phyloP scores from a whole-genome alignment of 2,329 filamentous ascomycete species.

The Xylaria sp. region DNA sequence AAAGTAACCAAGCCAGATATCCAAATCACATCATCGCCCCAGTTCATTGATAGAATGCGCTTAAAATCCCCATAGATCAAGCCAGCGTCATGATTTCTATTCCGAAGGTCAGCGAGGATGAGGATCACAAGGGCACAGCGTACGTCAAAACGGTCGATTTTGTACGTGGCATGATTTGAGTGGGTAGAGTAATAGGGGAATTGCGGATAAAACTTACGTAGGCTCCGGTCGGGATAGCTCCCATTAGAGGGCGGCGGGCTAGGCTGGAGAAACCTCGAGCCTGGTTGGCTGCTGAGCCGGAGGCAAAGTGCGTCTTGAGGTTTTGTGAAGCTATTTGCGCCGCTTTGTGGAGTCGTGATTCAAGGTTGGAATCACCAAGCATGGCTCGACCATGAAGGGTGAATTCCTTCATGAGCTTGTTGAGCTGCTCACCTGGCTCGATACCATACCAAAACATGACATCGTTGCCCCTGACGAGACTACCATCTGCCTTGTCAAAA shows the following conservation, averaged over 20 bases:
- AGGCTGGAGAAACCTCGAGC: conserved; percentile 71
- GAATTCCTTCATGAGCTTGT: conserved; percentile 84
- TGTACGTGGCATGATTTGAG: not conserved
- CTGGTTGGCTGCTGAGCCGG: conserved; percentile 56
- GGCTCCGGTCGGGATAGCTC: conserved; percentile 33
- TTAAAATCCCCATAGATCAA: conserved; percentile 54
- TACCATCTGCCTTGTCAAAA: conserved; percentile 95
- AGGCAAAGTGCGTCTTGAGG: conserved; percentile 47
- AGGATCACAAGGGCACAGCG: not conserved
- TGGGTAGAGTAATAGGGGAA: conserved; percentile 30
- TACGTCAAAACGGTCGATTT: not conserved
- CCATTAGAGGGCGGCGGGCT: conserved; percentile 48
- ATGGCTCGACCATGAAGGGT: conserved; percentile 80
- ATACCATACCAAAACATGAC: conserved; percentile 97
- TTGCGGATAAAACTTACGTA: not conserved
- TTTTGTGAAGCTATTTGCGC: conserved; percentile 70
- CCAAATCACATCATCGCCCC: not conserved
- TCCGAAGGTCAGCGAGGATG: conserved; percentile 46
- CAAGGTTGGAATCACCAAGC: conserved; percentile 87
- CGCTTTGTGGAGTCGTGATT: conserved; percentile 80
- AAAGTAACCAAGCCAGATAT: not conserved
- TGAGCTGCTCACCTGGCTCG: conserved; percentile 79
- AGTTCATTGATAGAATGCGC: conserved; percentile 33
- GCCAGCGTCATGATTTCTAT: conserved; percentile 51
- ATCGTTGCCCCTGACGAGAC: conserved; percentile 81